Evolutionary conservation across 2,329 filamentous ascomycete species (phyloP), one percentile per base, ranked within the genome.

Genomic region (Phoma sp.): DNA sequence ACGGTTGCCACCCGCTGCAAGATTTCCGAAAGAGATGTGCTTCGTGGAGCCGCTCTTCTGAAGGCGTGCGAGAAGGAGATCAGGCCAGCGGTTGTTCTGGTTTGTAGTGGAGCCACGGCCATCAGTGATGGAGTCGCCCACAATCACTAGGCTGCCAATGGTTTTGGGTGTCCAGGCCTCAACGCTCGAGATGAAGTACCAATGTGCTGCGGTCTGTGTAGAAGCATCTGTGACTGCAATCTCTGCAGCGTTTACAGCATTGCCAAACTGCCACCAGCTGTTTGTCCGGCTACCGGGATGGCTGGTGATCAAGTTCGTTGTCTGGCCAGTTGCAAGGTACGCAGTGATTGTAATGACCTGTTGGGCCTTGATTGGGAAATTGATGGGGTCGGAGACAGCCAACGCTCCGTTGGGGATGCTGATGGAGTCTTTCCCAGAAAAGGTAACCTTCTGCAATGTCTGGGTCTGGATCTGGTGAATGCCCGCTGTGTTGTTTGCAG

Each of bases 1-100:
- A 0, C 85, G 76, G 70, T 89, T 89, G n/a, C 87, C 87, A 39
- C 87, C 87, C 1, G 86, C 86, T 1, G 86, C 87, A 71, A 89
- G 83, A 74, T 89, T 89, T 58, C 81, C 77, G 10, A 89, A 73
- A 10, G 80, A 80, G 45, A 89, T 79, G 56, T 81, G 73, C 22
- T 73, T 75, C 41, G 82, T 80, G 10, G 69, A 59, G 8, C 69
- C 66, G 41, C 24, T 43, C 40, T 63, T 78, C 67, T 60, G 79
- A 65, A 64, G 83, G 79, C 76, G 87, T 73, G 51, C 78, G 29
- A 68, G 61, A 18, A 71, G 62, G 4, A 68, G 65, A 36, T 74
- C 68, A 0, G 71, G 70, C 71, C 70, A 75, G 65, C 80, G 81
- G 61, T 87, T 82, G 71, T 88, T 87, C 22, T 67, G 73, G 69